phyloP scores from a whole-genome alignment of 148 eudicot species.

The Vaccinium corymbosum region DNA sequence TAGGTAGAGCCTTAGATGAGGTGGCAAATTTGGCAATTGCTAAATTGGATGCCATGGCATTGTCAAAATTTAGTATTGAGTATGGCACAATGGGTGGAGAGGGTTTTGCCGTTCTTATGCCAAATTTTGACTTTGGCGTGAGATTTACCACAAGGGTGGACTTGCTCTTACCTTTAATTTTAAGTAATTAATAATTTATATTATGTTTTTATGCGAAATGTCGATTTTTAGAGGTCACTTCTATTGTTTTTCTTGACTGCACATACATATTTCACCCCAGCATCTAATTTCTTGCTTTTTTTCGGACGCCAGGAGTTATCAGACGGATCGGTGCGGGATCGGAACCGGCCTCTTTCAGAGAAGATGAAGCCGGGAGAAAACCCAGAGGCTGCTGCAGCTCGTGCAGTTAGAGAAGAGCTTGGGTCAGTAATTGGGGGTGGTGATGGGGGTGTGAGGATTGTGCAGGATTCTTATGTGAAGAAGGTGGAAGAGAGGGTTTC shows the following conservation, averaged over 20 bases:
- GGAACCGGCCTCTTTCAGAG: constrained; percentile 63
- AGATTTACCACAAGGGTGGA: no score
- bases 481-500: constrained; percentile 83
- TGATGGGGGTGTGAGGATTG: constrained; percentile 35
- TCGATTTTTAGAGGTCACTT: not conserved
- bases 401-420: constrained; percentile 80
- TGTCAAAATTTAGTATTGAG: no score
- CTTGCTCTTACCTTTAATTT: not conserved
- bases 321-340: constrained; percentile 52
- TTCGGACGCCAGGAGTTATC: constrained; percentile 52
- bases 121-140: no score
- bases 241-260: not conserved
- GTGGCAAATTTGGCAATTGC: no score
- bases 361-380: constrained; percentile 75
- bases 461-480: constrained; percentile 58
- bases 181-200: not conserved
- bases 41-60: no score
- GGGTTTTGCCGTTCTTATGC: no score
- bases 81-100: no score
- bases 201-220: not conserved
- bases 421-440: constrained; percentile 42
- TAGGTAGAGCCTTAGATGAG: no score
- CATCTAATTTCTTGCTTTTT: not conserved
- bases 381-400: constrained; percentile 47
- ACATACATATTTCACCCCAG: not conserved